Evolutionary conservation across 2,329 filamentous ascomycete species (phyloP), one percentile per base, ranked within the genome.

Genomic region (Trichoderma gracile): DNA sequence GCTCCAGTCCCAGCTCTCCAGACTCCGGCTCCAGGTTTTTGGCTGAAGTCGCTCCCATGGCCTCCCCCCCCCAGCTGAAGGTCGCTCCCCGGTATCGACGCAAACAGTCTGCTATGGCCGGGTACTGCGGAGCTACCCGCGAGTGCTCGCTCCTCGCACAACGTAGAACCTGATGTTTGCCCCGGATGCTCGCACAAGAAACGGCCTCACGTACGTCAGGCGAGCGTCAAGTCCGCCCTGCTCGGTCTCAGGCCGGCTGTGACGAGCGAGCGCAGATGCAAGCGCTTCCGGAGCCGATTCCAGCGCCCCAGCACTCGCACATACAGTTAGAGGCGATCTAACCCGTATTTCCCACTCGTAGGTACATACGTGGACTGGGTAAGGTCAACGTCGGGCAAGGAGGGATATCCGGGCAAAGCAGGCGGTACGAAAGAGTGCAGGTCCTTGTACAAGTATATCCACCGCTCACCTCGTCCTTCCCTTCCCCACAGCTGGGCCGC

Each of bases 151-250:
- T 19, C 55, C 14, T 19, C 12, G 33, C 33, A 4, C 33, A 38
- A 5, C 30, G 63, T 55, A 65, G 33, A 38, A 42, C 50, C 30
- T 33, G 49, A 19, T 53, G 59, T 62, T 30, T 49, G 40, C 58
- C 58, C 49, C 30, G 15, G 21, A 38, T 38, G 21, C 56, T 59
- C 23, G 17, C 63, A 52, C 49, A 19, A 38, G 12, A 38, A 14
- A 38, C 33, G 33, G 12, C 17, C 17, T n/a, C 27, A 52, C 47
- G 53, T 65, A 65, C 64, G 64, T 65, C 64, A 65, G 52, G 52
- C 46, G 47, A 63, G 53, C 64, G 64, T 65, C 64, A 65, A 65
- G n/a, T 49, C 58, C 43, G 53, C 58, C 46, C 42, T 49, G 25
- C 46, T 40, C 21, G 38, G 23, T 27, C 57, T 15, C 42, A 46